Evolutionary conservation across 2,329 filamentous ascomycete species (phyloP).

Genomic region (Dryadomyces quercus-mongolicae): DNA sequence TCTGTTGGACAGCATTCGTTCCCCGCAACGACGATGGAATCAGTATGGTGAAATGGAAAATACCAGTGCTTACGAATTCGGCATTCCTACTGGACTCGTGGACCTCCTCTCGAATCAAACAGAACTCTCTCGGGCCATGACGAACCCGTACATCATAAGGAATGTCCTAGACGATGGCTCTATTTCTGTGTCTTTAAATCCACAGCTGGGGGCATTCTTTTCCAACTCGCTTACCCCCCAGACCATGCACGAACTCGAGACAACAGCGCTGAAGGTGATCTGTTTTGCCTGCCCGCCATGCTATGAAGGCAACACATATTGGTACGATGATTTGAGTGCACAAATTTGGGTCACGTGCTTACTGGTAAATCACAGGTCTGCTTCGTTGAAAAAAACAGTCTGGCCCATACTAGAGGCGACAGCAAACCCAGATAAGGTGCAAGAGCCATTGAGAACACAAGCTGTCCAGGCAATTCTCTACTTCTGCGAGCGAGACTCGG

Average conservation of each 20-base stretch:
- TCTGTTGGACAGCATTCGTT: neutral
- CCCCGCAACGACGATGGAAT: neutral
- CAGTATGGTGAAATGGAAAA: neutral
- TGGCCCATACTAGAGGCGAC: neutral
- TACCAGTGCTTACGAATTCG: neutral
- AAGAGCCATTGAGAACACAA: neutral
- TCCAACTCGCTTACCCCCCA: neutral
- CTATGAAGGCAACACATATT: conserved; percentile 2
- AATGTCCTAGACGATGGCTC: neutral
- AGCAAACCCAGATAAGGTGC: neutral
- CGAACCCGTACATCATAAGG: neutral
- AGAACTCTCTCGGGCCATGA: neutral
- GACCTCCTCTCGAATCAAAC: neutral
- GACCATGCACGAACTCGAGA: neutral
- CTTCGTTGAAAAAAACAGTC: neutral
- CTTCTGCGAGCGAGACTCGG: conserved; percentile 2
- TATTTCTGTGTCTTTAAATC: neutral
- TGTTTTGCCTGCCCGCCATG: conserved; percentile 3
- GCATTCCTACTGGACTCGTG: neutral
- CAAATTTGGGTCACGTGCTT: neutral
- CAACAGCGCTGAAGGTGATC: neutral
- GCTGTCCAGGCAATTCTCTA: neutral
- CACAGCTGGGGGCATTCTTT: neutral
- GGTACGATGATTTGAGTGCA: neutral
- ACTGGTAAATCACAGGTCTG: neutral